These are phyloP conservation scores for Quambalaria eucalypti DNA, from an alignment of 1,284 basidiomycete genomes.

Conservation along the genomic window DNA sequence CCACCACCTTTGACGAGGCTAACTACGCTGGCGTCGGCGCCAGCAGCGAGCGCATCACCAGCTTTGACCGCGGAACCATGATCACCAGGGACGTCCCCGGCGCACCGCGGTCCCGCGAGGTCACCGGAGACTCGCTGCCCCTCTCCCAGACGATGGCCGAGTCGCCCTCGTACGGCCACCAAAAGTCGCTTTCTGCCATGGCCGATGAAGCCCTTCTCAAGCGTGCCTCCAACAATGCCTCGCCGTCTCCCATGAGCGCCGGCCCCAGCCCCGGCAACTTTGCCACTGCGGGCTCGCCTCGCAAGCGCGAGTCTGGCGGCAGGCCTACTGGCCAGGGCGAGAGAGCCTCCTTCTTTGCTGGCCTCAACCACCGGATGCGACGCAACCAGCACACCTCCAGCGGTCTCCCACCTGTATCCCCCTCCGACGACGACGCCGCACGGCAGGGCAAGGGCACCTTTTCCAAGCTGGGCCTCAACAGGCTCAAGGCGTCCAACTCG, in stretches of 20 bases:
- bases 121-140: too few species aligned
- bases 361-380: not conserved
- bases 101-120: too few species aligned
- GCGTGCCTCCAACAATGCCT: too few species aligned
- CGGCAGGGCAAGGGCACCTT: conserved; percentile 20
- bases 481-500: too few species aligned
- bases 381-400: not conserved
- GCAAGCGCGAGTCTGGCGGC: not conserved
- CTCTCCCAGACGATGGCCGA: too few species aligned
- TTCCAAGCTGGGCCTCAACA: conserved; percentile 26
- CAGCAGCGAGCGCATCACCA: too few species aligned
- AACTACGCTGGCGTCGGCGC: too few species aligned
- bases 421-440: conserved; percentile 15
- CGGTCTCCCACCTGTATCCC: not conserved
- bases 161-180: too few species aligned
- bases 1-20: not conserved
- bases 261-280: not conserved
- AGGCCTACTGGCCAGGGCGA: conserved; percentile 15
- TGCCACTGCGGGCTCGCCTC: not conserved
- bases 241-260: too few species aligned
- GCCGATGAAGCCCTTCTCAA: not conserved
- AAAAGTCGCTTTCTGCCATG: not conserved
- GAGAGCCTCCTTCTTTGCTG: conserved; percentile 33
- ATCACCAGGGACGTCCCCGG: too few species aligned
- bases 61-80: not conserved